These are phyloP conservation scores for Ustilago shanxiensis DNA, from an alignment of 1,284 basidiomycete species.

Conservation along the genomic window DNA sequence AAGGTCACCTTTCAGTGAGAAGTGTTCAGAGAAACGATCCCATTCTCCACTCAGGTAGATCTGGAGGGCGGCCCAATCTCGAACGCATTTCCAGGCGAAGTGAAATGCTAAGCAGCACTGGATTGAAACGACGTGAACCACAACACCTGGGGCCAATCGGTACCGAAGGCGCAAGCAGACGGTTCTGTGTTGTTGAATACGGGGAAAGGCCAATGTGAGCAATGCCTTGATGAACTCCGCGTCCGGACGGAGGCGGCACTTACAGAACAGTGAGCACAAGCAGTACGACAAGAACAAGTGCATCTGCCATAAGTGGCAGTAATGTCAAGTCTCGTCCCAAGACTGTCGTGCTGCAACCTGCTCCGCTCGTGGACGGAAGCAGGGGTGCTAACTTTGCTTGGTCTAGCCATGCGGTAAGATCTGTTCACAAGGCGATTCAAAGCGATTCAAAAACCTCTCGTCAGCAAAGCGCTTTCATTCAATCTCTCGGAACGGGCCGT, in stretches of 20 bases:
- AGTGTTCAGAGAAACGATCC: background rate
- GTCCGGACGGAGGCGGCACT: background rate
- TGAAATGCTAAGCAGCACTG: conserved; percentile 29
- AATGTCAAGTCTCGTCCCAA: conserved; percentile 34
- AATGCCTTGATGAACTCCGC: background rate
- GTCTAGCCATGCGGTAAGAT: conserved; percentile 19
- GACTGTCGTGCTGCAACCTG: conserved; percentile 19
- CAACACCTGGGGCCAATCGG: conserved; percentile 13
- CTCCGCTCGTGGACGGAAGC: background rate
- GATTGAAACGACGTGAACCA: conserved; percentile 26
- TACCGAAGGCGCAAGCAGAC: conserved; percentile 26
- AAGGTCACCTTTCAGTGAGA: background rate
- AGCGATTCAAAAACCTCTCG: no score
- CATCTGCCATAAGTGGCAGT: conserved; percentile 37
- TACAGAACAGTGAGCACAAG: conserved; percentile 30
- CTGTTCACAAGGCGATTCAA: no score
- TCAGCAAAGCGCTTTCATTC: background rate
- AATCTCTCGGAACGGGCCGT: background rate
- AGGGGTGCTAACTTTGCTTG: conserved; percentile 15
- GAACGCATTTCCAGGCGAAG: conserved; percentile 37
- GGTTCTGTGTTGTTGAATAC: background rate
- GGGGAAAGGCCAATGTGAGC: background rate
- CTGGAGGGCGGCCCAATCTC: conserved; percentile 36
- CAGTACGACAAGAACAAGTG: conserved; percentile 20
- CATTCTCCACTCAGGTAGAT: conserved; percentile 30